Conservation (phyloP, 2,329 filamentous ascomycete genomes). For the Verticillium isaacii region DNA sequence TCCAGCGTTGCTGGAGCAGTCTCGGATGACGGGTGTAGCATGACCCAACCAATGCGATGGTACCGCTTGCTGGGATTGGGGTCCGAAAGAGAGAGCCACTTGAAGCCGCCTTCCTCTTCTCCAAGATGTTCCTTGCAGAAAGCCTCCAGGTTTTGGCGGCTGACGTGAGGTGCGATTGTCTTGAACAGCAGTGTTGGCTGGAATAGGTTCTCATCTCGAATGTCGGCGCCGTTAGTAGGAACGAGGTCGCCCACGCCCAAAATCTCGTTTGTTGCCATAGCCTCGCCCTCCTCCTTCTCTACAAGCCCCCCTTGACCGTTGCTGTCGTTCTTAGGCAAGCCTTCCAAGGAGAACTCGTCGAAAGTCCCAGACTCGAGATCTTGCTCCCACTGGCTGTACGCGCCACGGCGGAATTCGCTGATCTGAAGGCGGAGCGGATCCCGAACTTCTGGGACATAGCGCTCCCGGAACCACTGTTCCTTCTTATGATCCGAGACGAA, state of each 20-base stretch:
- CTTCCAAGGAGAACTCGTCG: conserved; percentile 91
- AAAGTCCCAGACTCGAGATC: conserved; percentile 82
- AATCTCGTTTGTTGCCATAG: conserved; percentile 85
- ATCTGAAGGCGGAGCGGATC: conserved; percentile 71
- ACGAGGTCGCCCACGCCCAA: conserved; percentile 88
- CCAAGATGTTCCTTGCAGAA: conserved; percentile 94
- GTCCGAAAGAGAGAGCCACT: conserved; percentile 92
- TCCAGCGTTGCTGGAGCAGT: conserved; percentile 52
- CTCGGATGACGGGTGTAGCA: conserved; percentile 78
- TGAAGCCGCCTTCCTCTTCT: conserved; percentile 86
- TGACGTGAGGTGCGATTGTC: conserved; percentile 94
- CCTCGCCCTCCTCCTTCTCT: conserved; percentile 94
- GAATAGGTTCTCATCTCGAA: conserved; percentile 81
- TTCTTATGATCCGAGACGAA: conserved; percentile 92
- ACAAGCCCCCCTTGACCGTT: conserved; percentile 80
- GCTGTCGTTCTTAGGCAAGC: conserved; percentile 87
- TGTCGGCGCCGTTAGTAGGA: conserved; percentile 75
- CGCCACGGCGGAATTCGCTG: conserved; percentile 71
- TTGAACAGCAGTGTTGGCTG: conserved; percentile 96
- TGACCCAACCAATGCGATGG: conserved; percentile 97
- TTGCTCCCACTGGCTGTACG: conserved; percentile 83
- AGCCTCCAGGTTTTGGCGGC: conserved; percentile 83
- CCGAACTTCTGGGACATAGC: conserved; percentile 80
- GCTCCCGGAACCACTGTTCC: conserved; percentile 97
- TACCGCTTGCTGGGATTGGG: conserved; percentile 96